Evolutionary conservation across 306 rosid species (phyloP), one percentile per base, ranked within the genome.

Genomic region (Carpinus viminea): DNA sequence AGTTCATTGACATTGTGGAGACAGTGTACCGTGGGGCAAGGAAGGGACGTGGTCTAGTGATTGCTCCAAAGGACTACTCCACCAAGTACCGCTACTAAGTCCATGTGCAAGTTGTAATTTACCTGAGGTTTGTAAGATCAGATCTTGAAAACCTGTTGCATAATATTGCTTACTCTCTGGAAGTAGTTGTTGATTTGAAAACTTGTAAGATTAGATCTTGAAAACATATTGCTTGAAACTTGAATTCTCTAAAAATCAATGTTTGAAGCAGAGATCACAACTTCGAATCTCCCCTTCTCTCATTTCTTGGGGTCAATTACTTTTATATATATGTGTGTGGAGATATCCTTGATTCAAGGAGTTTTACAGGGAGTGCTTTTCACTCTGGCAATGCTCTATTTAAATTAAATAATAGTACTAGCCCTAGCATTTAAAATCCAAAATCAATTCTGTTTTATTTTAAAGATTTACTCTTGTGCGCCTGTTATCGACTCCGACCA

Each of bases 31-130:
- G 93, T 9, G 98, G 98, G 46, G 98, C 98, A 2, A 86, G 98
- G 80, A 93, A 91, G 80, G 97, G 98, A 2, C 93, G 97, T 0
- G 97, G 98, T 89, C 84, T 93, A 31, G 97, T 93, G 78, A 93
- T 93, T 80, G 98, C 97, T 45, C 98, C 98, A 47, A 93, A 93
- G 78, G 98, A 93, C 83, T 91, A 93, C 80, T 95, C 99, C 66
- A 95, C 98, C 90, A 95, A 95, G 80, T 92, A 95, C 48, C 97
- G 97, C 78, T 93, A 93, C 93, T 93, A 83, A 85, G 77, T 50
- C 36, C 26, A 38, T 54, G 18, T 71, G 61, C 6, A 21, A 20
- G 20, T 56, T 50, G 26, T 21, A 20, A 11, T 56, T 50, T n/a
- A 71, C 75, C 20, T 46, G 12, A 20, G 55, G 15, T 28, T 28